phyloP scores from a whole-genome alignment of 371 early-diverging fungal species.

The Entomophthora muscae region DNA sequence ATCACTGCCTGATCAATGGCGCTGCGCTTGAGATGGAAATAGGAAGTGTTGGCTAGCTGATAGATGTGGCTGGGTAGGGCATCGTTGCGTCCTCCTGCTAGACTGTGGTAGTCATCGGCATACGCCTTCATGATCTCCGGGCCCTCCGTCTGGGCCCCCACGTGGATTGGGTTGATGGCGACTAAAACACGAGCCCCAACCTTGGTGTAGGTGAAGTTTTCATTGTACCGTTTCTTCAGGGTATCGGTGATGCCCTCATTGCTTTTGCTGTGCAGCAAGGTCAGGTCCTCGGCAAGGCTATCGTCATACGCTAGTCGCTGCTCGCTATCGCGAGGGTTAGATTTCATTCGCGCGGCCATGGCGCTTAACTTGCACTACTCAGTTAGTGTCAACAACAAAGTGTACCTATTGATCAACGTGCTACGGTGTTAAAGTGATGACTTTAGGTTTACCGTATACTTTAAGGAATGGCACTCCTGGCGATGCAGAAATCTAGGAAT shows the following conservation, averaged over 20 bases:
- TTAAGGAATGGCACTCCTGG: too few species aligned
- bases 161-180: conserved; percentile 21
- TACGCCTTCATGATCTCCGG: conserved; percentile 27
- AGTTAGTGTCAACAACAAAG: too few species aligned
- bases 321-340: background rate
- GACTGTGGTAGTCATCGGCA: conserved; percentile 41
- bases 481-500: too few species aligned
- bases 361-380: too few species aligned
- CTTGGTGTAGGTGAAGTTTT: conserved; percentile 25
- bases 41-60: conserved; percentile 50
- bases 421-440: too few species aligned
- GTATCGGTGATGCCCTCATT: background rate
- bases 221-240: background rate
- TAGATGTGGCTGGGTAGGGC: conserved; percentile 65
- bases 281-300: background rate
- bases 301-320: background rate
- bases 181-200: conserved; percentile 36
- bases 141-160: background rate
- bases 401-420: too few species aligned
- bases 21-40: conserved; percentile 66
- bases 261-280: background rate
- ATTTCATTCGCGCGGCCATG: conserved; percentile 9
- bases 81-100: conserved; percentile 8
- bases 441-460: too few species aligned
- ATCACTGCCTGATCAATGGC: conserved; percentile 67